Evolutionary conservation across 1,284 basidiomycete genomes (phyloP), one percentile per base, ranked within the genome.

Genomic region (Leccinum fuscescens): DNA sequence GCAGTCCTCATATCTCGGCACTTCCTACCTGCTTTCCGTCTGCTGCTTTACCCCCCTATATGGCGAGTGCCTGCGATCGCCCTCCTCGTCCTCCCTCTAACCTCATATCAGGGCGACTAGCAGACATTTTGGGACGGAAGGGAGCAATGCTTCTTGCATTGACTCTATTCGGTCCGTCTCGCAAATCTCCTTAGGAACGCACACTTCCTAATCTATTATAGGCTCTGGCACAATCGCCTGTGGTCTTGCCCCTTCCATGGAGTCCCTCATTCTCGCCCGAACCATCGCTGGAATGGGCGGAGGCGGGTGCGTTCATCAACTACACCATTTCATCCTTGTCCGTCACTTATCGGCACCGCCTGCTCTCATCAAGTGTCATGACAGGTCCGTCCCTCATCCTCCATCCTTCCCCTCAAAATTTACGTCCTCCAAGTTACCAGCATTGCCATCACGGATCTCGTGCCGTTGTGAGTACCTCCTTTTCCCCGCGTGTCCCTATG

Each of bases 1-100:
- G 76, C 86, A 90, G 65, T 85, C 92, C 2, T 91, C 90, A 3
- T 95, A 95, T 77, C 87, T 96, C 58, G 93, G 92, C 29, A 93
- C 93, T 9, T 86, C 92, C 3, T 94, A 94, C 77, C 80, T 96
- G 63, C 79, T 96, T 53, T 93, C 91, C 46, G 88, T 95, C 53
- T 96, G 91, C 73, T 94, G 92, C 76, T 94, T 95, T 71, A 94
- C 92, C 17, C 93, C 93, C 59, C 78, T 95, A 66, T 95, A 94
- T 78, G 92, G 90, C 88, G 64, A 67, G 82, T 75, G 27, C 57
- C 64, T 61, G 51, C 62, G 58, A 66, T 65, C 55, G 62, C 54
- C 11, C n/a, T 20, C 17, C 55, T 22, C 35, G 1, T 17, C 55
- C 48, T 33, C 60, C 61, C 62, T 62, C 65, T 74, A 66, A 69